phyloP scores from a whole-genome alignment of 371 early-diverging fungal genomes.

The Mortierella sp. region DNA sequence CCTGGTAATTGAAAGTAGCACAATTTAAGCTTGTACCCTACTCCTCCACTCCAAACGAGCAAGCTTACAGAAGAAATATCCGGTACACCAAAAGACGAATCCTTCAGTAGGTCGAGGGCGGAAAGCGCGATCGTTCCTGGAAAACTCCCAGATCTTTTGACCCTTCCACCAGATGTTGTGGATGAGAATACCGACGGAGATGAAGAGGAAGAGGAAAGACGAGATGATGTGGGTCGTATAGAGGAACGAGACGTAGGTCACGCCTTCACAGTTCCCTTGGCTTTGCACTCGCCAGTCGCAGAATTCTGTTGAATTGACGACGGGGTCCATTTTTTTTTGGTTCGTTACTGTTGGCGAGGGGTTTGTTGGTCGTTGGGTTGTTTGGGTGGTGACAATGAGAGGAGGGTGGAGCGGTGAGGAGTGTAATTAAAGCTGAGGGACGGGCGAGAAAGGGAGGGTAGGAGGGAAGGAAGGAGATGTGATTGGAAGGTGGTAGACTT shows the following conservation, averaged over 20 bases:
- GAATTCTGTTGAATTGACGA: slow-evolving; percentile 27
- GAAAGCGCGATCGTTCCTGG: slow-evolving; percentile 51
- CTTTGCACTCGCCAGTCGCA: slow-evolving; percentile 52
- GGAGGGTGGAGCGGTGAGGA: background rate
- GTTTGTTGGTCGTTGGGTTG: background rate
- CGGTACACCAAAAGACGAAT: slow-evolving; percentile 55
- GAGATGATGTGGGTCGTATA: slow-evolving; percentile 57
- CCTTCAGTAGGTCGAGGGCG: slow-evolving; percentile 55
- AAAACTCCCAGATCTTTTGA: slow-evolving; percentile 58
- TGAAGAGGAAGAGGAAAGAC: slow-evolving; percentile 54
- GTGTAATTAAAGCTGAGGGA: background rate
- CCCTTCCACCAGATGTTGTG: slow-evolving; percentile 59
- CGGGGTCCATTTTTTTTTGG: slow-evolving; percentile 28
- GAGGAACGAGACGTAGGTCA: slow-evolving; percentile 51
- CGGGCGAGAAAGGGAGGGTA: background rate
- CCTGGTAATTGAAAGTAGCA: background rate
- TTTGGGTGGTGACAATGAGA: background rate
- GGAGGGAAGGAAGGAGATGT: background rate
- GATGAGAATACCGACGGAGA: slow-evolving; percentile 52
- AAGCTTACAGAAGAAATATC: slow-evolving; percentile 53
- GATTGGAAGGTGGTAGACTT: background rate
- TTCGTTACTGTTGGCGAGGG: background rate
- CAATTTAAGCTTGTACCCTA: background rate
- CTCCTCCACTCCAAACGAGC: slow-evolving; percentile 12
- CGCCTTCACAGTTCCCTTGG: slow-evolving; percentile 27